Base-by-base conservation (phyloP, 2,329 filamentous ascomycete species). In the Plenodomus tracheiphilus region DNA sequence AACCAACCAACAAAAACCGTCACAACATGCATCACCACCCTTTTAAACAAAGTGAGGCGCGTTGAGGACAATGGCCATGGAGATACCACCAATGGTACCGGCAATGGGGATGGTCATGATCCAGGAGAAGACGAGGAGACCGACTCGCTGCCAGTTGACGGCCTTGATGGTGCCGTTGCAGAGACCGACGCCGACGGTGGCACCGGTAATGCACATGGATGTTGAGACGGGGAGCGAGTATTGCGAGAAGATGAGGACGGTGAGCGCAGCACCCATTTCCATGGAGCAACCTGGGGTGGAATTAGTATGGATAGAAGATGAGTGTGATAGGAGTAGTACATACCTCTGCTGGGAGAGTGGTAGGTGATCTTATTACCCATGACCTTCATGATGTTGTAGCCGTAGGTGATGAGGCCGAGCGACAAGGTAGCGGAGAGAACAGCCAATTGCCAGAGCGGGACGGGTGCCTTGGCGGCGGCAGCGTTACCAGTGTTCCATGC, bases 361-460 rank as follows among this genome's bases (percentile, higher is more conserved):
- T 87, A 87, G 49, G 86, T 89, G 70, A 89, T 85, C 74, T 88
- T 88, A 79, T 91, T 91, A 44, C 88, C 88, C 87, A 91, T 90
- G 72, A 88, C 85, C 76, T 88, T 89, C 87, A 91, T 91, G 75
- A 91, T 91, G 77, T 91, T 90, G 77, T 90, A 91, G 9, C 87
- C 88, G 62, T 90, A 91, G 13, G 87, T 90, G 65, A 85, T 78
- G 48, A 91, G 79, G 59, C 87, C 88, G 17, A 68, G 36, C 39
- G 80, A 88, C 65, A 90, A 85, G 34, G 78, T 83, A 1, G 77
- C 69, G 20, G 84, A 79, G 11, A 88, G 75, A 16, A 91, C 85
- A 42, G 85, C 88, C 46, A 92, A 80, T 72, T 91, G 87, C 89
- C 89, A 93, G 39, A 88, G 65, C 3, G 86, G 85, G 0, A 92